Conservation (phyloP, 345 rosid species). For the Gossypium herbaceum region DNA sequence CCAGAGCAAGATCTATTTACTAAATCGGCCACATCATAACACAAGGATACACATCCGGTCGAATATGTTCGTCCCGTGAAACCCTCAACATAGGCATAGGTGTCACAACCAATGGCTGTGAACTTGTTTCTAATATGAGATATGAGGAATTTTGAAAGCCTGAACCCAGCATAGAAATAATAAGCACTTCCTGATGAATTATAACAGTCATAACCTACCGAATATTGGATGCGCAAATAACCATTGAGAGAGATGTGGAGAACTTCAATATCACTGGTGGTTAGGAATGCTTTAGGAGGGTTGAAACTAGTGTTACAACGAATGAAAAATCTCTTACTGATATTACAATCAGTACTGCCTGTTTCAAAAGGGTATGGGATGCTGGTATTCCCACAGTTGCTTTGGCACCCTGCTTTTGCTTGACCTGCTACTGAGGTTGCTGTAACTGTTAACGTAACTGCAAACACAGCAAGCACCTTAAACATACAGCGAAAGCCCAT, state of each 20-base stretch:
- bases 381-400: too few relatives aligned
- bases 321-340: background rate
- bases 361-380: background rate
- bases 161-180: background rate
- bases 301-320: background rate
- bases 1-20: too few relatives aligned
- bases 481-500: background rate
- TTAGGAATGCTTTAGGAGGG: background rate
- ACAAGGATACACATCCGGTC: too few relatives aligned
- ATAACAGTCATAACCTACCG: too few relatives aligned
- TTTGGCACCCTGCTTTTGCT: background rate
- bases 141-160: too few relatives aligned
- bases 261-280: background rate
- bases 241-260: conserved; percentile 16
- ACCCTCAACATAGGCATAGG: too few relatives aligned
- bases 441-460: background rate
- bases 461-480: background rate
- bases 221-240: background rate
- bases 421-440: background rate
- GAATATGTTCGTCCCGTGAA: too few relatives aligned
- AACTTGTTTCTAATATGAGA: too few relatives aligned
- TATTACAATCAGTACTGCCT: background rate
- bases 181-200: background rate
- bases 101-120: too few relatives aligned
- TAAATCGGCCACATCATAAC: too few relatives aligned